Percentiles rank a stretch among this genome's conserved stretches.
Evolutionary conservation across 2,329 filamentous ascomycete genomes (phyloP).

Genomic region (Colletotrichum sp.): DNA sequence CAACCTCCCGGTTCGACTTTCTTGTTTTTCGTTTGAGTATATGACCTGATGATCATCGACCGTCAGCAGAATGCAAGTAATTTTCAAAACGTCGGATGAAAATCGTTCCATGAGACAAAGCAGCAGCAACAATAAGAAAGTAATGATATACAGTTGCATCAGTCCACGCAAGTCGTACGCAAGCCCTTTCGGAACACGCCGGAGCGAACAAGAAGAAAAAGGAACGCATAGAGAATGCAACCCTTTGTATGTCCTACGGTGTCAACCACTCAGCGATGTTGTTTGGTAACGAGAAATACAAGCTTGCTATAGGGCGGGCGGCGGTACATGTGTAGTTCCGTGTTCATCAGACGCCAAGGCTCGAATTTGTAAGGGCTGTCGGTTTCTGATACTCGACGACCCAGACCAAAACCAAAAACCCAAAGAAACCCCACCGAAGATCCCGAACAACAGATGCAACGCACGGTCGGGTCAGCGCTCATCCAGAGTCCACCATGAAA

Average conservation of each 20-base stretch:
- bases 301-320: neutral
- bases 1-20: conserved; percentile 13
- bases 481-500: neutral
- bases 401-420: neutral
- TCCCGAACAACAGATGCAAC: neutral
- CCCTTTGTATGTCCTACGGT: neutral
- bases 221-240: neutral
- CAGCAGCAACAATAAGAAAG: neutral
- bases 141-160: neutral
- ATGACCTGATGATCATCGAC: neutral
- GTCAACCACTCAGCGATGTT: neutral
- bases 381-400: conserved; percentile 3
- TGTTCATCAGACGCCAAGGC: conserved; percentile 12
- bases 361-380: neutral
- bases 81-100: neutral
- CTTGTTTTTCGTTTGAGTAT: conserved; percentile 5
- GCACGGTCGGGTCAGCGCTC: conserved; percentile 6
- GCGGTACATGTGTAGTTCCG: neutral
- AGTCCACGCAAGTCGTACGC: neutral
- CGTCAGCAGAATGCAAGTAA: neutral
- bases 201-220: neutral
- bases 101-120: neutral
- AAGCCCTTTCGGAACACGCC: neutral
- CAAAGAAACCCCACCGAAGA: neutral
- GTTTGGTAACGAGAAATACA: neutral